phyloP scores from a whole-genome alignment of 768 basidiomycete genomes.

The Imleria badia region DNA sequence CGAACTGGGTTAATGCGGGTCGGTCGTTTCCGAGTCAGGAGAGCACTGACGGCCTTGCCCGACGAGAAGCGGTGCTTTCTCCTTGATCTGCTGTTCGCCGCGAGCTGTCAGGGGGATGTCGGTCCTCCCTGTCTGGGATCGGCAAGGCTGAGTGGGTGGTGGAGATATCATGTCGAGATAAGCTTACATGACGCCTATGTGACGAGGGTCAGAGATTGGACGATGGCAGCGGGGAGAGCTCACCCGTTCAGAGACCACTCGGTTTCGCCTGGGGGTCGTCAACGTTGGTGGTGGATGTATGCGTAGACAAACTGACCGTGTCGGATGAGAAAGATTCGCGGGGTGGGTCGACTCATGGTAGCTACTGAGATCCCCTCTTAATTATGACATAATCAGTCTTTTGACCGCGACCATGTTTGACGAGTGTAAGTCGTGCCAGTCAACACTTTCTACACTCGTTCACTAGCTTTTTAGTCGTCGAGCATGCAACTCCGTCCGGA shows the following conservation, averaged over 20 bases:
- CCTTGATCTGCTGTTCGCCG: slow-evolving; percentile 70
- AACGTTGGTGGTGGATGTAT: not conserved
- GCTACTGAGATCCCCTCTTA: too few relatives aligned
- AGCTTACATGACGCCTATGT: slow-evolving; percentile 60
- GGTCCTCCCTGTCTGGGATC: slow-evolving; percentile 70
- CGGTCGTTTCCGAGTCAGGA: not conserved
- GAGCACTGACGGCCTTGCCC: slow-evolving; percentile 70
- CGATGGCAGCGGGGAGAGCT: slow-evolving; percentile 17
- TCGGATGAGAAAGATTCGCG: slow-evolving; percentile 76
- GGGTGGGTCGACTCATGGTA: slow-evolving; percentile 49
- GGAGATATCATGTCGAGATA: not conserved
- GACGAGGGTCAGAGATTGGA: slow-evolving; percentile 5
- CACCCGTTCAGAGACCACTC: slow-evolving; percentile 91
- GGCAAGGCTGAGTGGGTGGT: not conserved
- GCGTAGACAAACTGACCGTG: slow-evolving; percentile 53
- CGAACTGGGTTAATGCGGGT: not conserved
- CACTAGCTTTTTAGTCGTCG: slow-evolving; percentile 63
- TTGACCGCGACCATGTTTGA: slow-evolving; percentile 53
- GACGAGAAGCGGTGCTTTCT: slow-evolving; percentile 63
- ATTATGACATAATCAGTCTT: too few relatives aligned
- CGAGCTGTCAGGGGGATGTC: slow-evolving; percentile 85
- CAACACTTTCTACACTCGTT: not conserved
- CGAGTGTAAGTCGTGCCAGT: slow-evolving; percentile 49
- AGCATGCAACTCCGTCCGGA: slow-evolving; percentile 65
- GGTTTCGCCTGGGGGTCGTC: slow-evolving; percentile 66